Base-by-base conservation (phyloP, 2,329 filamentous ascomycete genomes). In the Neopestalotiopsis sp. region DNA sequence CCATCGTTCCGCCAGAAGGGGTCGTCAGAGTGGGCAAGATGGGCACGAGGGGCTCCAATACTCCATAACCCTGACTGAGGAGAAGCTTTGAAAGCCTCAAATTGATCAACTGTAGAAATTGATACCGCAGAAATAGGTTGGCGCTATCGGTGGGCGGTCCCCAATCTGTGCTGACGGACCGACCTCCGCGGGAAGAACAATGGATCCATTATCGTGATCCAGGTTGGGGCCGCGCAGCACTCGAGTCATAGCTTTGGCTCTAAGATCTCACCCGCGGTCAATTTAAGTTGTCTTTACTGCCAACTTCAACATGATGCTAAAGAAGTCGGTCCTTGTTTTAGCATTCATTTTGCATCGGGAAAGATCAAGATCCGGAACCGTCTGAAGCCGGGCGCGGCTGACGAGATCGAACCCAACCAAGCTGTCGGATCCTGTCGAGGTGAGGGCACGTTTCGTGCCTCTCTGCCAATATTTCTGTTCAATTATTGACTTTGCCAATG, bases 61-160 rank as follows among this genome's bases (percentile, higher is more conserved):
- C 45, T 24, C 45, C 45, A 52, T 52, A 52, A 7, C 9, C 34
- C 6, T 6, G 34, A 7, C 34, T 38, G 34, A 38, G 34, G 45
- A 52, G 20, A 52, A 20, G 45, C 45, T 20, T 52, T 7, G 45
- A 20, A 52, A 52, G 17, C 45, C 45, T 52, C 45, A 52, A 52
- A 52, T 52, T 52, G 45, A 52, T 52, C 45, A 52, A 28, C 24
- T 28, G 24, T 28, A 28, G 24, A 28, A 38, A 52, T 52, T 52
- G 45, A 52, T 52, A 52, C 45, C n/a, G 45, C 45, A 52, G 45
- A 52, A 52, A 52, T 52, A 52, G 45, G 45, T 52, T 52, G 45
- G 45, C 45, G 17, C 45, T 52, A 52, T 20, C 45, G 45, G 45
- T 52, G 45, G 24, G 45, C 45, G 45, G 45, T 52, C 45, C 45